Conservation (phyloP, 352 stramenopile species). For the Globisporangium sylvaticum region DNA sequence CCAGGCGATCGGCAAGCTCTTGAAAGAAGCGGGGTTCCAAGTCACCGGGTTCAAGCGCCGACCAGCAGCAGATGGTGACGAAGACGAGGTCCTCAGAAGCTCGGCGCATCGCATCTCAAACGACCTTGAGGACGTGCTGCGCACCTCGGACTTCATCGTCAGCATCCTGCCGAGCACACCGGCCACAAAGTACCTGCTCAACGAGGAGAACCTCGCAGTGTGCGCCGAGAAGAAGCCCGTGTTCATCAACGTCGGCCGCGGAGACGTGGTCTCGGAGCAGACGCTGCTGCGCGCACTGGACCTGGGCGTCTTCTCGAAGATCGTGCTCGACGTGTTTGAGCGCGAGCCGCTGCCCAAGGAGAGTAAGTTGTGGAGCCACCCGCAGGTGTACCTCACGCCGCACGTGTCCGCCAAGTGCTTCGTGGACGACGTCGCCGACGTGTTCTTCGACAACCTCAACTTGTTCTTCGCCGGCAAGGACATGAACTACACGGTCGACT, state of each 20-base stretch:
- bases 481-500: conserved; percentile 50
- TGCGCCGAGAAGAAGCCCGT: conserved; percentile 52
- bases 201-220: conserved; percentile 33
- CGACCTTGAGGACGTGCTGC: conserved; percentile 43
- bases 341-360: conserved; percentile 37
- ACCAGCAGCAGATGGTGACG: conserved; percentile 20
- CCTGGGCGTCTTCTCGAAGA: conserved; percentile 46
- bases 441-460: conserved; percentile 69
- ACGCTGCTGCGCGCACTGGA: conserved; percentile 71
- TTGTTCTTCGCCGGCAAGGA: conserved; percentile 30
- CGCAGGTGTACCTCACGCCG: conserved; percentile 67
- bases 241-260: conserved; percentile 86
- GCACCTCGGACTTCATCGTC: conserved; percentile 71
- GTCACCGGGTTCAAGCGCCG: conserved; percentile 68
- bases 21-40: conserved; percentile 54
- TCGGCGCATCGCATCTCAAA: conserved; percentile 41
- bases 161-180: conserved; percentile 79
- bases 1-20: conserved; percentile 43
- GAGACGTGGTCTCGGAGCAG: conserved; percentile 73
- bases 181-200: conserved; percentile 62
- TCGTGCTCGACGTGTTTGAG: conserved; percentile 64
- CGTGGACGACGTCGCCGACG: conserved; percentile 64
- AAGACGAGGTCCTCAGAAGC: conserved; percentile 9
- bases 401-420: conserved; percentile 81
- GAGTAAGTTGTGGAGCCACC: conserved; percentile 65